Base-by-base conservation (phyloP, 2,329 filamentous ascomycete genomes). In the Rhexocercosporidium sp. region DNA sequence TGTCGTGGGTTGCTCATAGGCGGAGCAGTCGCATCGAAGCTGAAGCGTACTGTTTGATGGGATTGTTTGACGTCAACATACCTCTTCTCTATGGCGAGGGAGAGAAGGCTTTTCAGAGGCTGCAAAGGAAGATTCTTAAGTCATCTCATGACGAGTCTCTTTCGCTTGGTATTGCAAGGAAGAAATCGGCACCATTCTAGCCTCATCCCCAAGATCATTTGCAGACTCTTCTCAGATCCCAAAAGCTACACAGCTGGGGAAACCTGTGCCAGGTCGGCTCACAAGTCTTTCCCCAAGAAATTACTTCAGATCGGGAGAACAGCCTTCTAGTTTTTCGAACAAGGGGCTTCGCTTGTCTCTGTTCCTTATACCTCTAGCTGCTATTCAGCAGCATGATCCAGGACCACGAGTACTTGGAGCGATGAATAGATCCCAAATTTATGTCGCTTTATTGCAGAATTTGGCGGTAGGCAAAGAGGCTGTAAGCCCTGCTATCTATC, bases 1-100 rank as follows among this genome's bases (percentile, higher is more conserved):
- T 80, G 77, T 77, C 72, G 16, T 80, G 79, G 79, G 77, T 77
- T 16, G 70, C 78, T 3, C 65, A 69, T n/a, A 73, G 79, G 16
- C 66, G 74, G 47, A 79, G 77, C 7, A 74, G 70, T 1, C 73
- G 76, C 14, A n/a, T 54, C 11, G 68, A 70, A 22, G 68, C 80
- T 61, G 70, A 72, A 56, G 78, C 79, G 0, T 80, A 80, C 62
- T 76, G 73, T 34, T 63, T 80, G 44, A 65, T 80, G 27, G 78
- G 78, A 0, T 66, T 80, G 3, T 80, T 79, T 31, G 74, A 70
- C 44, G 72, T 80, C 6, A 76, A 76, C 31, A 79, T 80, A 77
- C 72, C 76, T 3, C 65, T 78, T 9, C 66, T 79, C 0, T 80
- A 79, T 18, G 79, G 78, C 0, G 78, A 80, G 41, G 76, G 78